Conservation (phyloP, 768 basidiomycete species). For the Auriscalpium microsporum region DNA sequence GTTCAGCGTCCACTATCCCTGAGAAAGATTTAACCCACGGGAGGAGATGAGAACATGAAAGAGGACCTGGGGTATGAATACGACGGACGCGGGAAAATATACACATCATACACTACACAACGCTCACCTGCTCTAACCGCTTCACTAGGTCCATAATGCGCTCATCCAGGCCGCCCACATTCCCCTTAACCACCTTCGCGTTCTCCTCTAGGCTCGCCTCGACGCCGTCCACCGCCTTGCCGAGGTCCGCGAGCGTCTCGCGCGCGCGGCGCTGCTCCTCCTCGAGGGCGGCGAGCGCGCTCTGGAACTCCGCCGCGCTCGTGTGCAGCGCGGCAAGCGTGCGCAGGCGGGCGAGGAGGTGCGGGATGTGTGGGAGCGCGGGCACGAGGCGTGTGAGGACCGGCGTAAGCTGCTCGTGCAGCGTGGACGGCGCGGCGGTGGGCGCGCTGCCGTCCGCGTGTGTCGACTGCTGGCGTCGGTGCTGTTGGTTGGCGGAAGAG, state of each 20-base stretch:
- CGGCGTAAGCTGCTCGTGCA: slow-evolving; percentile 58
- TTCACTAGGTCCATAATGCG: slow-evolving; percentile 41
- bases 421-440: slow-evolving; percentile 20
- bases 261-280: slow-evolving; percentile 61
- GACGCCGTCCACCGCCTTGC: slow-evolving; percentile 58
- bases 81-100: too few relatives aligned
- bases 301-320: slow-evolving; percentile 71
- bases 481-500: slow-evolving; percentile 31
- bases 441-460: slow-evolving; percentile 7
- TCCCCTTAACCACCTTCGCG: slow-evolving; percentile 56
- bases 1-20: too few relatives aligned
- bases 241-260: slow-evolving; percentile 58
- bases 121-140: slow-evolving; percentile 31
- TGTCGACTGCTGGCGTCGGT: slow-evolving; percentile 37
- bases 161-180: slow-evolving; percentile 63
- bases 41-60: too few relatives aligned
- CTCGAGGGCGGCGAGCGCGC: slow-evolving; percentile 55
- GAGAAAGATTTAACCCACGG: too few relatives aligned
- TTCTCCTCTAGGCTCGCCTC: slow-evolving; percentile 75
- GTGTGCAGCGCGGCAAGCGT: slow-evolving; percentile 78
- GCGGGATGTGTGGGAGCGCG: slow-evolving; percentile 74
- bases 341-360: slow-evolving; percentile 81
- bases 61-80: too few relatives aligned
- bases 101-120: too few relatives aligned
- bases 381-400: slow-evolving; percentile 64